A percentile compares a stretch with the other conserved stretches of the same genome.
These are phyloP conservation scores for Nitzschia sp. DNA, from an alignment of 108 stramenopile species.

Conservation along the genomic window DNA sequence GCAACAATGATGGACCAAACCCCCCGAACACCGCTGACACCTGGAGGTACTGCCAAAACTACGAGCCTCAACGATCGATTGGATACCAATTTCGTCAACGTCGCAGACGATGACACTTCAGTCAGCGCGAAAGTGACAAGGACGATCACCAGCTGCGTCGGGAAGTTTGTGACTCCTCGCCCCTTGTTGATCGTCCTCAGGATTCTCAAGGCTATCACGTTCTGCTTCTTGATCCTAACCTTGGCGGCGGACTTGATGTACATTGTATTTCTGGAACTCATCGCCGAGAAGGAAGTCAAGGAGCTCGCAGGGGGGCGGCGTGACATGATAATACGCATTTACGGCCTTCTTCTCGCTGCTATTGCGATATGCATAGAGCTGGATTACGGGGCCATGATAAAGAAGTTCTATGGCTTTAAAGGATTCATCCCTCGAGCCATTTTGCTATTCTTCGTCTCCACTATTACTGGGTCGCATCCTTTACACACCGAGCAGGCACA, in stretches of 20 bases:
- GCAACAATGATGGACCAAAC: too few species aligned
- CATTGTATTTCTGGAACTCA: slow-evolving; percentile 66
- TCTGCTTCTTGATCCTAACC: slow-evolving; percentile 63
- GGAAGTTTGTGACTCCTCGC: slow-evolving; percentile 53
- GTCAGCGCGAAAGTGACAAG: slow-evolving; percentile 30
- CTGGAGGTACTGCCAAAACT: slow-evolving; percentile 12
- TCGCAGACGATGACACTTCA: slow-evolving; percentile 28
- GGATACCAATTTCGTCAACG: slow-evolving; percentile 37
- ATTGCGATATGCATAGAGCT: slow-evolving; percentile 71
- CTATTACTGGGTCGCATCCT: slow-evolving; percentile 62
- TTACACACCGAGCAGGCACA: slow-evolving; percentile 24
- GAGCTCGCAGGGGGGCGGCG: slow-evolving; percentile 59
- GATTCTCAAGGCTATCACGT: slow-evolving; percentile 69
- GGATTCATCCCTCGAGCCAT: slow-evolving; percentile 61
- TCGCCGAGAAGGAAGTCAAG: slow-evolving; percentile 31
- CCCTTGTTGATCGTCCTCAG: slow-evolving; percentile 67
- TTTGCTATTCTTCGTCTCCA: slow-evolving; percentile 67
- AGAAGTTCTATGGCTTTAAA: slow-evolving; percentile 66
- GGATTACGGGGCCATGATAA: slow-evolving; percentile 42
- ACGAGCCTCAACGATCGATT: slow-evolving; percentile 46
- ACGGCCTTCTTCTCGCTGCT: slow-evolving; percentile 49
- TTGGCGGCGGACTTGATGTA: slow-evolving; percentile 64
- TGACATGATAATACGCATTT: slow-evolving; percentile 68
- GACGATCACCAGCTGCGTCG: slow-evolving; percentile 33
- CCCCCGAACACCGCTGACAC: background rate